Percentiles rank a stretch among this genome's conserved stretches.
Conservation (phyloP, 2,329 filamentous ascomycete species). For the Pezicula neosporulosa region DNA sequence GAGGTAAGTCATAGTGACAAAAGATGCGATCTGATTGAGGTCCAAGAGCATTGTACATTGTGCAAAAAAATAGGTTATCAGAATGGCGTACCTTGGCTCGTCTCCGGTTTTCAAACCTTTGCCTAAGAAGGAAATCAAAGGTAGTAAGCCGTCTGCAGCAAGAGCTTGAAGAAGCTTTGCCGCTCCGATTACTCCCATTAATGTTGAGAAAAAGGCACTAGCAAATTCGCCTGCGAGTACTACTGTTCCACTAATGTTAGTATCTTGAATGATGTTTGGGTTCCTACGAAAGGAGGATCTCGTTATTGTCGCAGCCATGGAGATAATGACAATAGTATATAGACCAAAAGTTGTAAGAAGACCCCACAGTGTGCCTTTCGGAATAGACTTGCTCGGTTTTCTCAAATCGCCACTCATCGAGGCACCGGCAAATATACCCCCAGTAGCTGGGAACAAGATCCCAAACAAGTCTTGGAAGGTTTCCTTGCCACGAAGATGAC, state of each 20-base stretch:
- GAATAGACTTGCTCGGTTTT: slow-evolving; percentile 80
- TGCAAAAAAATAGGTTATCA: slow-evolving; percentile 71
- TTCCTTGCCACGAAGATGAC: slow-evolving; percentile 57
- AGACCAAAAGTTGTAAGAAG: slow-evolving; percentile 71
- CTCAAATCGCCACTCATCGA: slow-evolving; percentile 88
- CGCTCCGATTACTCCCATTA: slow-evolving; percentile 85
- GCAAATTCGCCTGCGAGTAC: slow-evolving; percentile 81
- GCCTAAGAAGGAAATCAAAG: slow-evolving; percentile 70
- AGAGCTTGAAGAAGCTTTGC: slow-evolving; percentile 83
- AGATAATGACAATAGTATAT: slow-evolving; percentile 73
- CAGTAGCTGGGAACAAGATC: slow-evolving; percentile 71
- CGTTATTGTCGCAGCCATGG: slow-evolving; percentile 74
- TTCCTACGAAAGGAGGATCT: slow-evolving; percentile 63
- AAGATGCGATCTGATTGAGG: slow-evolving; percentile 83
- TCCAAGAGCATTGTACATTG: slow-evolving; percentile 80
- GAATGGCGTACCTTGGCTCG: slow-evolving; percentile 72
- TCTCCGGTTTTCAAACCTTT: slow-evolving; percentile 70
- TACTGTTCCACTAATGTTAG: slow-evolving; percentile 70
- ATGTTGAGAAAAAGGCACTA: slow-evolving; percentile 76
- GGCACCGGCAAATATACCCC: slow-evolving; percentile 65
- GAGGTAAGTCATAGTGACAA: slow-evolving; percentile 88
- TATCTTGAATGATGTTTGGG: slow-evolving; percentile 77
- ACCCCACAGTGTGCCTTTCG: slow-evolving; percentile 77
- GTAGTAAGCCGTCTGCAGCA: slow-evolving; percentile 73
- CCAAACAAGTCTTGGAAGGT: slow-evolving; percentile 83